These are phyloP conservation scores for Xylariaceae sp. DNA, from an alignment of 2,329 filamentous ascomycete genomes.

Conservation along the genomic window DNA sequence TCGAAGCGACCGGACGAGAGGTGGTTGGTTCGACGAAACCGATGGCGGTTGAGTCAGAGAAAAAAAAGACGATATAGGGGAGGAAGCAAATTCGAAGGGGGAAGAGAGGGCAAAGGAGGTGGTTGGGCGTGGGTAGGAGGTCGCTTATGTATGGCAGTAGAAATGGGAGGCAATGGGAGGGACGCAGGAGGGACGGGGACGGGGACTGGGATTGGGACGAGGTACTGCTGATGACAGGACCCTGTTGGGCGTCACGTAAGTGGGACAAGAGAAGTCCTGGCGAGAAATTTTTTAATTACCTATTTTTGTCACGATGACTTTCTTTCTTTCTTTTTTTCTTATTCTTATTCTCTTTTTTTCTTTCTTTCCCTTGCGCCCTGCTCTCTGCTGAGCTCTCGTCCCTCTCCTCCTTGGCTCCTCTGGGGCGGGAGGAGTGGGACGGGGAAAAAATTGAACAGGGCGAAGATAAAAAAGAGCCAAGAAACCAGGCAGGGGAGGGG, in stretches of 20 bases:
- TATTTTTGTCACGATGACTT: neutral
- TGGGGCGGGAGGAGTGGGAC: conserved; percentile 9
- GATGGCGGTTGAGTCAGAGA: conserved; percentile 22
- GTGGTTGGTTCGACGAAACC: conserved; percentile 15
- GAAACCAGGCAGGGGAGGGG: neutral
- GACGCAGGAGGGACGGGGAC: too few species aligned
- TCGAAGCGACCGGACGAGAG: conserved; percentile 2
- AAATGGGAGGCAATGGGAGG: neutral
- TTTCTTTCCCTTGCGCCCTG: conserved; percentile 6
- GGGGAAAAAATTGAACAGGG: conserved; percentile 5
- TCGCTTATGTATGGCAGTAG: conserved; percentile 18
- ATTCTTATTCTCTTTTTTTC: neutral
- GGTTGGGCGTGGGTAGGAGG: conserved; percentile 26
- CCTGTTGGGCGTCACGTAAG: conserved; percentile 10
- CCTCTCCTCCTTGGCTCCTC: neutral
- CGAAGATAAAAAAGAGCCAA: conserved; percentile 4
- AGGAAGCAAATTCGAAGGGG: conserved; percentile 30
- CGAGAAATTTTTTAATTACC: conserved; percentile 9
- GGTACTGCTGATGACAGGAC: neutral
- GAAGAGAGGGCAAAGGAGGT: conserved; percentile 17
- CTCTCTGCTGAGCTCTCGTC: neutral
- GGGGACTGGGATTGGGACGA: too few species aligned
- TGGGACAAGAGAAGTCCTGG: conserved; percentile 5
- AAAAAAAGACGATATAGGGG: conserved; percentile 23
- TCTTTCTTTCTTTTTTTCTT: conserved; percentile 8